Percentiles rank a stretch among this genome's conserved stretches.
Conservation (phyloP, 441 rosid species). For the Omphalea diandra region DNA sequence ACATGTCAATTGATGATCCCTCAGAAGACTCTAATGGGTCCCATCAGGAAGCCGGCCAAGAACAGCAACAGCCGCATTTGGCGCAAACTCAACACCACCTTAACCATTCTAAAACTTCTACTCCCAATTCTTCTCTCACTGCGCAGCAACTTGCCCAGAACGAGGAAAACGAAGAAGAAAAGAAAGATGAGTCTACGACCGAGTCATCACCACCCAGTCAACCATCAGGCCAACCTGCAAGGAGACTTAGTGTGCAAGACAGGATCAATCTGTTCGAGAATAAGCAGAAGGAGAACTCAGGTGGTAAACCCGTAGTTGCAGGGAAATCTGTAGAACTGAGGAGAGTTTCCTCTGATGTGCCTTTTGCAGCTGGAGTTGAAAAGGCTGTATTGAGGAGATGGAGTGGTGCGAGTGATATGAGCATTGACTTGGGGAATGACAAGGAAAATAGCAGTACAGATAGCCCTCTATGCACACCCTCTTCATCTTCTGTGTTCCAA, state of each 20-base stretch:
- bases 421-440: slow-evolving; percentile 86
- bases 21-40: slow-evolving; percentile 50
- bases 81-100: slow-evolving; percentile 33
- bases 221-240: slow-evolving; percentile 57
- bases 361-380: slow-evolving; percentile 53
- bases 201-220: slow-evolving; percentile 55
- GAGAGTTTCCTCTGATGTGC: slow-evolving; percentile 85
- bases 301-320: slow-evolving; percentile 56
- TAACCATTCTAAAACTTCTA: slow-evolving; percentile 39
- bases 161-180: slow-evolving; percentile 49
- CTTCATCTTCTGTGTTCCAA: slow-evolving; percentile 49
- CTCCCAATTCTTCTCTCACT: slow-evolving; percentile 28
- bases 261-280: slow-evolving; percentile 94
- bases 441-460: slow-evolving; percentile 49
- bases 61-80: slow-evolving; percentile 35
- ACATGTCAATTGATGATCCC: slow-evolving; percentile 92
- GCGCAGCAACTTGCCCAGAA: no score
- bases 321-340: slow-evolving; percentile 77
- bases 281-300: slow-evolving; percentile 81
- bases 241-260: slow-evolving; percentile 98
- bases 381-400: slow-evolving; percentile 87
- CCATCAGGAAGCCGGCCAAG: slow-evolving; percentile 42
- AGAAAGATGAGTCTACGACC: slow-evolving; percentile 37
- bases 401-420: slow-evolving; percentile 99
- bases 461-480: slow-evolving; percentile 67